phyloP scores from a whole-genome alignment of 2,329 filamentous ascomycete genomes.

The Aspergillus sp. region DNA sequence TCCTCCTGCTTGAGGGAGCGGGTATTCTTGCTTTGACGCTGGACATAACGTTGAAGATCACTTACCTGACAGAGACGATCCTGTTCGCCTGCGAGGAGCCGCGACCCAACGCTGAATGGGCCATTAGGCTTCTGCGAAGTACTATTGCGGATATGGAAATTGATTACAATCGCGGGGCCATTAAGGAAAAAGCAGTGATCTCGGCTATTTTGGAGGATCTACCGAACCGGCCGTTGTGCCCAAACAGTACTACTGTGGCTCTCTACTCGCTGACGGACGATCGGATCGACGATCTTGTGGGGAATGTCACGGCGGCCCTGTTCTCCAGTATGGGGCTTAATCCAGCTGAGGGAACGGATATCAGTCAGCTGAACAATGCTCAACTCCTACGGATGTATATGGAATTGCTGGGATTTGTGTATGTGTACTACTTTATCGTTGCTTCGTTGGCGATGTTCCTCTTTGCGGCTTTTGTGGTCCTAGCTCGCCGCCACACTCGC shows the following conservation, averaged over 20 bases:
- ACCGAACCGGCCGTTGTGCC: constrained; percentile 24
- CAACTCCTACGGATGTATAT: constrained; percentile 32
- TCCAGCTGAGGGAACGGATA: constrained; percentile 22
- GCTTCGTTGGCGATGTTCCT: constrained; percentile 31
- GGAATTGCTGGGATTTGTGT: constrained; percentile 33
- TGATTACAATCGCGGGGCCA: constrained; percentile 27
- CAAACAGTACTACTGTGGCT: constrained; percentile 8
- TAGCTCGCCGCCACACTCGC: constrained; percentile 22
- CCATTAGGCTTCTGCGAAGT: constrained; percentile 28
- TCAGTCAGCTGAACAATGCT: constrained; percentile 20
- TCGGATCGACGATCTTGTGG: constrained; percentile 27
- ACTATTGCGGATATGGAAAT: constrained; percentile 38
- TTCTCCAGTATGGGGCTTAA: constrained; percentile 36
- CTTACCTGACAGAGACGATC: constrained; percentile 34
- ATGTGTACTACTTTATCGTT: constrained; percentile 34
- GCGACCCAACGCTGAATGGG: constrained; percentile 18
- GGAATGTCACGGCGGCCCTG: constrained; percentile 35
- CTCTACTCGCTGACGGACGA: constrained; percentile 20
- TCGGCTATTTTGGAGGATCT: constrained; percentile 25
- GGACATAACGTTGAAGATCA: constrained; percentile 36
- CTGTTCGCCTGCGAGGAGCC: constrained; percentile 34
- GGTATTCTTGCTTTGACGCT: constrained; percentile 49
- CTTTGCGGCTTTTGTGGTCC: constrained; percentile 26
- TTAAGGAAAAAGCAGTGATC: constrained; percentile 27
- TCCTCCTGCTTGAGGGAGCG: constrained; percentile 59